Percentiles rank a stretch among this genome's conserved stretches.
Evolutionary conservation across 2,329 filamentous ascomycete genomes (phyloP).

Genomic region (Neofusicoccum ribis): DNA sequence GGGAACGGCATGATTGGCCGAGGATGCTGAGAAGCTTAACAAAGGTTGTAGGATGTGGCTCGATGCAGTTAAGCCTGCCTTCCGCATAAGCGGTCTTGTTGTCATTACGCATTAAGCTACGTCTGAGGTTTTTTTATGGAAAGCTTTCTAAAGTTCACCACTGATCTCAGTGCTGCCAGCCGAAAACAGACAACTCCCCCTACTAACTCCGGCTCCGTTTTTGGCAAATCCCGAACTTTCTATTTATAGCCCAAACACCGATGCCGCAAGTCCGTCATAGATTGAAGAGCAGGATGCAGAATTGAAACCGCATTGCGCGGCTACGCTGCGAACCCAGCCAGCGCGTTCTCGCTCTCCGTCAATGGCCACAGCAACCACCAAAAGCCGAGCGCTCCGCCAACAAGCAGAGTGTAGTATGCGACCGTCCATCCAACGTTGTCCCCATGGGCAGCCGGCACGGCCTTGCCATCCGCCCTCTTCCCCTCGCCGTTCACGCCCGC

Average conservation of each 20-base stretch:
- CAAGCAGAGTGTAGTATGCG: conserved; percentile 75
- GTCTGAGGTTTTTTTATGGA: neutral
- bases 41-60: neutral
- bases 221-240: neutral
- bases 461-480: conserved; percentile 28
- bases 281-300: no score
- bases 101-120: conserved; percentile 12
- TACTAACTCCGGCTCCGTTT: no score
- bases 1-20: neutral
- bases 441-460: conserved; percentile 24
- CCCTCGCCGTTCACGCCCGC: conserved; percentile 26
- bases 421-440: conserved; percentile 64
- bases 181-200: neutral
- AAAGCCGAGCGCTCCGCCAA: conserved; percentile 71
- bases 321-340: conserved; percentile 32
- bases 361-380: conserved; percentile 69
- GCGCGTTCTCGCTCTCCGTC: conserved; percentile 62
- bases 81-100: neutral
- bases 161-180: neutral
- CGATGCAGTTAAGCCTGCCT: neutral
- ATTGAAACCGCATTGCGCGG: neutral
- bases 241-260: neutral
- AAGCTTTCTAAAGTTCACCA: neutral
- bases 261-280: neutral
- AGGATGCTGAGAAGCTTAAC: no score